A percentile compares a stretch with the other conserved stretches of the same genome.
phyloP scores from a whole-genome alignment of 345 rosid species.

The Erucastrum elatum region DNA sequence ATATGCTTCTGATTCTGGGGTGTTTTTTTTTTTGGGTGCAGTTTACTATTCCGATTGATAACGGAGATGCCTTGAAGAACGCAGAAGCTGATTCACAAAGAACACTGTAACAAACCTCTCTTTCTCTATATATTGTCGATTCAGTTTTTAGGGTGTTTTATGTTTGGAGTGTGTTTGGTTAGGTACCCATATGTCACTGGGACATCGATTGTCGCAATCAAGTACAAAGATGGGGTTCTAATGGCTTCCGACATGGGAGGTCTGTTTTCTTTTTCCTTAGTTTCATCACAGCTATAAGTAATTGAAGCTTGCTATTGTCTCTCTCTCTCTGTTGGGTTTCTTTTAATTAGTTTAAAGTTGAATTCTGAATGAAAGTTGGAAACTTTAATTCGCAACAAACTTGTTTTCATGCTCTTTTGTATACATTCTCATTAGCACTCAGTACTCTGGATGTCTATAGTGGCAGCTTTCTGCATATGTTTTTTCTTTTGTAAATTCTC shows the following conservation, averaged over 20 bases:
- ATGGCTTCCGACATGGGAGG: conserved; percentile 99
- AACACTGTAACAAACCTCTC: conserved; percentile 47
- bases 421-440: no score
- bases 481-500: not conserved
- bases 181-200: conserved; percentile 97
- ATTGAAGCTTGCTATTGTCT: not conserved
- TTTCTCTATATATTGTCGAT: not conserved
- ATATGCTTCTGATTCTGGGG: not conserved
- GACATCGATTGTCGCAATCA: conserved; percentile 86
- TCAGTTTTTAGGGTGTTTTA: conserved; percentile 6
- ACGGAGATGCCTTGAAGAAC: conserved; percentile 36
- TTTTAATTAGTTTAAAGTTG: no score
- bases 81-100: conserved; percentile 48
- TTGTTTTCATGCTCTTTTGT: not conserved
- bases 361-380: no score
- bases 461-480: not conserved
- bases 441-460: no score
- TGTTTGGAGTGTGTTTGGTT: not conserved
- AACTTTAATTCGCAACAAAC: no score
- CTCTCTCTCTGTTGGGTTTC: not conserved
- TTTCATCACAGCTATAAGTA: not conserved
- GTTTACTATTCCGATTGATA: conserved; percentile 41
- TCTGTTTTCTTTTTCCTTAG: no score
- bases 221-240: conserved; percentile 91
- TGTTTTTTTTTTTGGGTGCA: not conserved